Evolutionary conservation across 2,329 filamentous ascomycete species (phyloP).

Genomic region (Pseudogymnoascus pannorum): DNA sequence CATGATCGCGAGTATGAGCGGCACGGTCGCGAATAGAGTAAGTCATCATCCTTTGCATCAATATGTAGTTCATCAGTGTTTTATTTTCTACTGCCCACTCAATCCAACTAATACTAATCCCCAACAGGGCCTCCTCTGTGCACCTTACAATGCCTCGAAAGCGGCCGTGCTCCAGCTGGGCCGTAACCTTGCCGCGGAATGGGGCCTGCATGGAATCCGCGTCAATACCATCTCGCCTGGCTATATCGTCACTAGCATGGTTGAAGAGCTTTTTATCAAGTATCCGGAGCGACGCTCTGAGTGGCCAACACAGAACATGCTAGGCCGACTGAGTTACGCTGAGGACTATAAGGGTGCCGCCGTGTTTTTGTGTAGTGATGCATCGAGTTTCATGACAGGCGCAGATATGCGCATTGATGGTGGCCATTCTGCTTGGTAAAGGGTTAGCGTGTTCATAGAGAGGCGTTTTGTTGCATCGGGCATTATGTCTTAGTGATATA

Average conservation of each 20-base stretch:
- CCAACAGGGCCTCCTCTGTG: constrained; percentile 49
- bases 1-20: constrained; percentile 43
- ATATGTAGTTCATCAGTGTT: background rate
- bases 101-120: constrained; percentile 12
- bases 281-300: constrained; percentile 26
- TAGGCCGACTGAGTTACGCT: constrained; percentile 41
- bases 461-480: background rate
- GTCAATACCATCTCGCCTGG: constrained; percentile 59
- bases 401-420: constrained; percentile 47
- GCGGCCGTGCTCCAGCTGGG: constrained; percentile 52
- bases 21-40: constrained; percentile 13
- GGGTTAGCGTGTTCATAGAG: background rate
- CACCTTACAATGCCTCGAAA: constrained; percentile 56
- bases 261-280: constrained; percentile 50
- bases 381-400: constrained; percentile 48
- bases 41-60: constrained; percentile 35
- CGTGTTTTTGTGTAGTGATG: constrained; percentile 40
- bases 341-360: constrained; percentile 41
- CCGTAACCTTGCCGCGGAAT: constrained; percentile 53
- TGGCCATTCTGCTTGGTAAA: constrained; percentile 46
- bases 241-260: constrained; percentile 52
- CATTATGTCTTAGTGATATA: background rate
- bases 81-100: background rate
- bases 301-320: constrained; percentile 59
- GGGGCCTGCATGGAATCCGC: constrained; percentile 52